Percentiles rank a stretch among this genome's conserved stretches.
Evolutionary conservation across 495 filamentous ascomycete genomes (phyloP).

Genomic region (Talaromyces proteolyticus): DNA sequence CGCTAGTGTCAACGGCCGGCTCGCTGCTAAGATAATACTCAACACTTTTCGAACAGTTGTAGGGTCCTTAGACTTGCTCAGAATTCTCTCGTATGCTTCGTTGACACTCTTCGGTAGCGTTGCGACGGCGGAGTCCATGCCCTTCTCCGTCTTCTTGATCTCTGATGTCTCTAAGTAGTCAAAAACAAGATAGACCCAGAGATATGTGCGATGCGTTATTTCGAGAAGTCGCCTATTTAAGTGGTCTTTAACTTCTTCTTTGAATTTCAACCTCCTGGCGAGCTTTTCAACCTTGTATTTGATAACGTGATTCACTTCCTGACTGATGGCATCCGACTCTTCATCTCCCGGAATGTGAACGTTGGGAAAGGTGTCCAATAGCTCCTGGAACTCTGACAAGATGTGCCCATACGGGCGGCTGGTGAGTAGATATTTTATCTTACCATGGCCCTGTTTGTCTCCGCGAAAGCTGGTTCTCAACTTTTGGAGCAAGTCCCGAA

Average conservation of each 20-base stretch:
- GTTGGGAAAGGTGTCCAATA: conserved; percentile 2
- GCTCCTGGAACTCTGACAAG: background rate
- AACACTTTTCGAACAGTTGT: conserved; percentile 21
- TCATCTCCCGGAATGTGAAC: conserved; percentile 12
- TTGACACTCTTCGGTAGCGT: conserved; percentile 25
- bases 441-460: background rate
- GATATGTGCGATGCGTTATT: conserved; percentile 30
- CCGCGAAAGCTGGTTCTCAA: background rate
- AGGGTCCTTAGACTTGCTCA: conserved; percentile 16
- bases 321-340: conserved; percentile 24
- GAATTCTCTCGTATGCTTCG: conserved; percentile 34
- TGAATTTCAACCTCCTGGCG: conserved; percentile 11
- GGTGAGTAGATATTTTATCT: conserved; percentile 20
- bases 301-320: conserved; percentile 40
- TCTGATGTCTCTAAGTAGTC: conserved; percentile 15
- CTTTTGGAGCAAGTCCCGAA: conserved; percentile 8
- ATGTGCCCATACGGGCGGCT: conserved; percentile 20
- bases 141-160: conserved; percentile 14
- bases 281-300: conserved; percentile 18
- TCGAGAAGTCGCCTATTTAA: conserved; percentile 16
- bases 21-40: conserved; percentile 29
- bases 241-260: conserved; percentile 4
- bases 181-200: conserved; percentile 36
- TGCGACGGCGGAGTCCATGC: conserved; percentile 14
- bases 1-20: conserved; percentile 25